Evolutionary conservation across 192 early-diverging fungal genomes (phyloP).

Genomic region (Umbelopsis sp.): DNA sequence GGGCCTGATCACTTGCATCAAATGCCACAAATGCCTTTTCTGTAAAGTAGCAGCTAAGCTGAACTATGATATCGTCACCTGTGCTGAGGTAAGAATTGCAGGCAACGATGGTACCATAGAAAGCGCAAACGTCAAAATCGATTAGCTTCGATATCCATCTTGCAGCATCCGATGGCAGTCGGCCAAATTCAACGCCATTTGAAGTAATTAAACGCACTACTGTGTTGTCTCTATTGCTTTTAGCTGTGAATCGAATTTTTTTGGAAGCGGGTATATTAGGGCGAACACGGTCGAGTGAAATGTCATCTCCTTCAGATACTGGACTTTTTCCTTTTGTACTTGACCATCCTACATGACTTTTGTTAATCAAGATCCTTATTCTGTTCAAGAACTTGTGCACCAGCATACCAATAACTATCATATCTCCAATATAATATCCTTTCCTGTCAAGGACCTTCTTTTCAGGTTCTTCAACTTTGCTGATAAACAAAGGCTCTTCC

Average conservation of each 20-base stretch:
- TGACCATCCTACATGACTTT: constrained; percentile 44
- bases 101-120: constrained; percentile 48
- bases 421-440: constrained; percentile 31
- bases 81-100: constrained; percentile 32
- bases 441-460: not conserved
- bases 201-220: constrained; percentile 51
- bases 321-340: constrained; percentile 42
- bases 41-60: constrained; percentile 42
- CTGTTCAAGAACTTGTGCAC: not conserved
- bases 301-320: constrained; percentile 39
- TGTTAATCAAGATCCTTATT: constrained; percentile 4
- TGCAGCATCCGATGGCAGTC: constrained; percentile 43
- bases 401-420: constrained; percentile 17
- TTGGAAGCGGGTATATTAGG: constrained; percentile 28
- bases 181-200: constrained; percentile 48
- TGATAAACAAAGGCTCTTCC: not conserved
- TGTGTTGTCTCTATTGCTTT: constrained; percentile 40
- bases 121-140: constrained; percentile 48
- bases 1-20: not conserved
- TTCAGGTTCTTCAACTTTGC: not conserved
- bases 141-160: constrained; percentile 50
- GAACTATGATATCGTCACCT: constrained; percentile 50
- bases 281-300: constrained; percentile 37
- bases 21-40: constrained; percentile 29
- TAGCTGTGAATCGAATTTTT: constrained; percentile 21